Base-by-base conservation (phyloP, 73 alveolate species). In the Paramecium primaurelia region DNA sequence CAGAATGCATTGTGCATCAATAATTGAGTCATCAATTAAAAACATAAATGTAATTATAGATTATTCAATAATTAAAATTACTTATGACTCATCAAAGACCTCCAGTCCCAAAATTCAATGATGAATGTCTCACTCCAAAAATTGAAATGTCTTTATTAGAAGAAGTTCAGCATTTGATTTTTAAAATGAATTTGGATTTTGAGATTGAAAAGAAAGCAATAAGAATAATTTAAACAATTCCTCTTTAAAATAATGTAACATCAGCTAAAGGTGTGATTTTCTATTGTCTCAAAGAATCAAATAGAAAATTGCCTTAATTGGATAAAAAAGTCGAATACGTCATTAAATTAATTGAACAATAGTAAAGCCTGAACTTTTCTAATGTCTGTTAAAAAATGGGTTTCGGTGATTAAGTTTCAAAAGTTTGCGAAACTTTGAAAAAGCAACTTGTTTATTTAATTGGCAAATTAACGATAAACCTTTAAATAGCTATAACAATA, bases 91-190 rank as follows among this genome's bases (percentile, higher is more conserved):
- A 73, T 73, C 58, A 42, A 20, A 80, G 91, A 49, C 91, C 91
- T 26, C 91, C 91, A 45, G 91, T 80, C 26, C 91, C 91, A 18
- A 80, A 80, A 25, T 80, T 80, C 49, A 80, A 45, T 45, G 91
- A 80, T 40, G 71, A 80, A 42, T 80, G 91, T 18, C 22, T 26
- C 20, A 80, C 91, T 44, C 91, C 91, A 42, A 49, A 80, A 30
- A 18, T 9, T 7, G 49, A 22, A n/a, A 18, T 42, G 45, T 26
- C 71, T 47, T 42, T 80, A 6, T 10, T 80, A 12, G 91, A 80
- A 12, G 91, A 80, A 49, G 91, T 80, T 49, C 44, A 42, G 51
- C 77, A 80, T 45, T 47, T 45, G 25, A 80, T 80, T 45, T 80
- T 32, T 44, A 42, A 40, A 42, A 80, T 45, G 71, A 49, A 80